Evolutionary conservation across 768 basidiomycete species (phyloP).

Genomic region (Russula brevipes): DNA sequence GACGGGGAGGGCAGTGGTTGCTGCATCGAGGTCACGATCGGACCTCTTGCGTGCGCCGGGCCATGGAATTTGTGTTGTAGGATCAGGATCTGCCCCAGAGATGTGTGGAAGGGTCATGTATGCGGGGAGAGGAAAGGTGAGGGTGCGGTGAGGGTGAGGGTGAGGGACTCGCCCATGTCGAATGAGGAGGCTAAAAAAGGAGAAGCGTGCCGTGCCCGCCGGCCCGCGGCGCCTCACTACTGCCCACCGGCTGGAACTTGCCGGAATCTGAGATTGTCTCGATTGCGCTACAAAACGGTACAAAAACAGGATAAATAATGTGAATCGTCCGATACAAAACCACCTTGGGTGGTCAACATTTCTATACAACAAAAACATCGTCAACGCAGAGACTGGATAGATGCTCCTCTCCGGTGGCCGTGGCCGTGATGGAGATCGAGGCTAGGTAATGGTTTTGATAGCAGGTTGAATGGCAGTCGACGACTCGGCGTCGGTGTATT

Average conservation of each 20-base stretch:
- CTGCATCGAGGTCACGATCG: constrained; percentile 23
- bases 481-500: constrained; percentile 24
- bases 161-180: background rate
- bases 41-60: constrained; percentile 37
- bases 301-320: no score
- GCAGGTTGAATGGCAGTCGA: constrained; percentile 57
- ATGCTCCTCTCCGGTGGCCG: constrained; percentile 43
- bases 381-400: constrained; percentile 31
- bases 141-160: background rate
- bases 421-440: constrained; percentile 33
- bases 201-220: no score
- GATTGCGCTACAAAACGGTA: no score
- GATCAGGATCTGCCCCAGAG: constrained; percentile 57
- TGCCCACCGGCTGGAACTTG: no score
- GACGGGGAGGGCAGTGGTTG: background rate
- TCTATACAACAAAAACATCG: background rate
- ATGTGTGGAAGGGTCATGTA: constrained; percentile 57
- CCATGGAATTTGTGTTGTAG: constrained; percentile 78
- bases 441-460: constrained; percentile 47
- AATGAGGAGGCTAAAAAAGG: background rate
- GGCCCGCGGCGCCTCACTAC: no score
- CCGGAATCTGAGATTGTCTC: no score
- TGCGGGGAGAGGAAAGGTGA: background rate
- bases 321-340: no score
- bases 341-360: no score